phyloP scores from a whole-genome alignment of 2,329 filamentous ascomycete species.

The Akanthomyces dipterigenus region DNA sequence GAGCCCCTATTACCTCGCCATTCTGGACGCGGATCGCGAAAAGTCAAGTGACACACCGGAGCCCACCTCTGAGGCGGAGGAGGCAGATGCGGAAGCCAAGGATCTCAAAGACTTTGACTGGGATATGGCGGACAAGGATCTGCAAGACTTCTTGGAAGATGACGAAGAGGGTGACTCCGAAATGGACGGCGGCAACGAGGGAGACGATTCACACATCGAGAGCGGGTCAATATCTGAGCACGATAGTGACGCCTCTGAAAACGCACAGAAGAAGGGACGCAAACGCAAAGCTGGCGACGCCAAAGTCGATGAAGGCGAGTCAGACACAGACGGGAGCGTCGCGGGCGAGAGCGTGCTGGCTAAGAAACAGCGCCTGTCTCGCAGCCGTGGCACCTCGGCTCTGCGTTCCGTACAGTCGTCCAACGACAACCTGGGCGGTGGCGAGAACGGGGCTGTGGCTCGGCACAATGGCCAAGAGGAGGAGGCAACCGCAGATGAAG shows the following conservation, averaged over 20 bases:
- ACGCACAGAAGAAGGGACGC: slow-evolving; percentile 19
- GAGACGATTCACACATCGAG: slow-evolving; percentile 12
- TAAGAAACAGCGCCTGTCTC: slow-evolving; percentile 46
- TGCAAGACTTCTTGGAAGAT: slow-evolving; percentile 64
- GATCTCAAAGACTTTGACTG: slow-evolving; percentile 54
- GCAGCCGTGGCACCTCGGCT: slow-evolving; percentile 37
- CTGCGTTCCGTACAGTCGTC: slow-evolving; percentile 40
- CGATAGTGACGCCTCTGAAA: slow-evolving; percentile 24
- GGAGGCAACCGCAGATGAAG: slow-evolving; percentile 22
- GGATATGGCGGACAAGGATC: slow-evolving; percentile 60
- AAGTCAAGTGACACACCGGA: slow-evolving; percentile 27
- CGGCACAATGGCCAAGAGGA: slow-evolving; percentile 14
- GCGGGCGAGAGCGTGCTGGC: slow-evolving; percentile 34
- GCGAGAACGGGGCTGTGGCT: slow-evolving; percentile 13
- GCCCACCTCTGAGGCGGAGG: slow-evolving; percentile 25
- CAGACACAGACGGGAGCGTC: slow-evolving; percentile 22
- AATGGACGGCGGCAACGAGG: slow-evolving; percentile 16
- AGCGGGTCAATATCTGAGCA: slow-evolving; percentile 16
- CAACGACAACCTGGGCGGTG: slow-evolving; percentile 23
- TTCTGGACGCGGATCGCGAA: slow-evolving; percentile 60
- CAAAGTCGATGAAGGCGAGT: slow-evolving; percentile 27
- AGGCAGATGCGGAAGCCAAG: slow-evolving; percentile 26
- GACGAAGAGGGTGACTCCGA: slow-evolving; percentile 27
- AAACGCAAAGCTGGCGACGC: slow-evolving; percentile 27
- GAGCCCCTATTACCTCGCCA: slow-evolving; percentile 66